Conservation (phyloP, 371 early-diverging fungal species). For the Mortierella sp. region DNA sequence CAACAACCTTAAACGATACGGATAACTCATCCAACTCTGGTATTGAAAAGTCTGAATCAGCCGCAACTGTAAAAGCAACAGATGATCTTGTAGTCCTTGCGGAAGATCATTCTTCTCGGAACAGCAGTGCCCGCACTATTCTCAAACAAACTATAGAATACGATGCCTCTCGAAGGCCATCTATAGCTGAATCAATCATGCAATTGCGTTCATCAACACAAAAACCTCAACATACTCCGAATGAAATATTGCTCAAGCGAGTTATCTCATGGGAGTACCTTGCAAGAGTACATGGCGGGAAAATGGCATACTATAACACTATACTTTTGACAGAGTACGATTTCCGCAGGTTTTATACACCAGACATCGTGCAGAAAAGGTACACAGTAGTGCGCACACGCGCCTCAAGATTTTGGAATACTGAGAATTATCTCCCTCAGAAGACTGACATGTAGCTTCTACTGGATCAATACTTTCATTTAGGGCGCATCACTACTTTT, state of each 20-base stretch:
- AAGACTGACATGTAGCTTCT: not conserved
- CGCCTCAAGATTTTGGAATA: too few species aligned
- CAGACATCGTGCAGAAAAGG: slow-evolving; percentile 30
- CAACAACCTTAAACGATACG: not conserved
- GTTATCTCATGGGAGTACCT: slow-evolving; percentile 39
- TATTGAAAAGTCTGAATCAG: not conserved
- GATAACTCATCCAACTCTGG: not conserved
- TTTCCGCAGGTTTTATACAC: slow-evolving; percentile 25
- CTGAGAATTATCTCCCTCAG: not conserved
- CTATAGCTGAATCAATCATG: slow-evolving; percentile 15
- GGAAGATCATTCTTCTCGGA: slow-evolving; percentile 22
- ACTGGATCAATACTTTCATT: not conserved
- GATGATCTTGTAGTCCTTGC: slow-evolving; percentile 15
- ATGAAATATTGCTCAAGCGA: slow-evolving; percentile 31
- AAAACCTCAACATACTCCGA: not conserved
- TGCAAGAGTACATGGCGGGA: slow-evolving; percentile 20
- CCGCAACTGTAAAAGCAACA: not conserved
- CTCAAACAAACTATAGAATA: not conserved
- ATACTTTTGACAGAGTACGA: slow-evolving; percentile 30
- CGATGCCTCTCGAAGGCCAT: slow-evolving; percentile 2
- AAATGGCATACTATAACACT: slow-evolving; percentile 35
- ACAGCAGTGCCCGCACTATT: not conserved
- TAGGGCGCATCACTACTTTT: slow-evolving; percentile 32
- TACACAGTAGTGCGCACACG: not conserved
- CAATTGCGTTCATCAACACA: not conserved